Conservation (phyloP, 2,329 filamentous ascomycete genomes). For the Apiospora rasikravindrae region DNA sequence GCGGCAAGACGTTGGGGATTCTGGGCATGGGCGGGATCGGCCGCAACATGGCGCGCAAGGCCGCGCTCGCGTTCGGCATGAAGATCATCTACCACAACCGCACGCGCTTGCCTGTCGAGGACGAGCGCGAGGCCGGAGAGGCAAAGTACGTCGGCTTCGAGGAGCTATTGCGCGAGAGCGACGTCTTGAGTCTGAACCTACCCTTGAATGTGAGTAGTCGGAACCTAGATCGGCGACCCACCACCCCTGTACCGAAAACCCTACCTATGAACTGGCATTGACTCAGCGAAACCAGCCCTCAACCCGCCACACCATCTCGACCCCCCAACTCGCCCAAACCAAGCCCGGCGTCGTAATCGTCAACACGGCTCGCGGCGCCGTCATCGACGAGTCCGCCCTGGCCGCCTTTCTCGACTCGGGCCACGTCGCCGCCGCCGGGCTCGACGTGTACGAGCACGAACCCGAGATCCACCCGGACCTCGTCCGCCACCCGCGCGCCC, state of each 20-base stretch:
- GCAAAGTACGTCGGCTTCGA: constrained; percentile 74
- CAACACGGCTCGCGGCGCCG: constrained; percentile 82
- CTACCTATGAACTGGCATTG: neutral
- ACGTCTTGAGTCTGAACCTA: constrained; percentile 81
- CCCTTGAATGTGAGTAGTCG: constrained; percentile 80
- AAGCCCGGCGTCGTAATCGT: constrained; percentile 78
- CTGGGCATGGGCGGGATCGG: constrained; percentile 89
- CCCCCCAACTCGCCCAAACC: constrained; percentile 74
- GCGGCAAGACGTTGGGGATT: constrained; percentile 80
- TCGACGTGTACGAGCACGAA: constrained; percentile 86
- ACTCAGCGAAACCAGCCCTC: constrained; percentile 41
- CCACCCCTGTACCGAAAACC: neutral
- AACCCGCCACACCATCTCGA: constrained; percentile 80
- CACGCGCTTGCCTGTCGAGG: constrained; percentile 53
- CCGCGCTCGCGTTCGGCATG: constrained; percentile 79
- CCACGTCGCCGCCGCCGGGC: constrained; percentile 71
- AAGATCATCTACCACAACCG: constrained; percentile 77
- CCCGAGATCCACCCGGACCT: constrained; percentile 77
- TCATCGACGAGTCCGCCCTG: constrained; percentile 82
- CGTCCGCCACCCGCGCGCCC: constrained; percentile 70
- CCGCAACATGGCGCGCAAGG: constrained; percentile 70
- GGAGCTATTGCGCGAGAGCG: constrained; percentile 69
- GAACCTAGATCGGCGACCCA: too few relatives aligned
- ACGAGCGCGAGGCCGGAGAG: constrained; percentile 43
- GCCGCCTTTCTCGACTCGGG: constrained; percentile 74